Percentiles rank a stretch among this genome's conserved stretches.
Conservation (phyloP, 176 grass and related monocot genomes). For the Olyra latifolia region DNA sequence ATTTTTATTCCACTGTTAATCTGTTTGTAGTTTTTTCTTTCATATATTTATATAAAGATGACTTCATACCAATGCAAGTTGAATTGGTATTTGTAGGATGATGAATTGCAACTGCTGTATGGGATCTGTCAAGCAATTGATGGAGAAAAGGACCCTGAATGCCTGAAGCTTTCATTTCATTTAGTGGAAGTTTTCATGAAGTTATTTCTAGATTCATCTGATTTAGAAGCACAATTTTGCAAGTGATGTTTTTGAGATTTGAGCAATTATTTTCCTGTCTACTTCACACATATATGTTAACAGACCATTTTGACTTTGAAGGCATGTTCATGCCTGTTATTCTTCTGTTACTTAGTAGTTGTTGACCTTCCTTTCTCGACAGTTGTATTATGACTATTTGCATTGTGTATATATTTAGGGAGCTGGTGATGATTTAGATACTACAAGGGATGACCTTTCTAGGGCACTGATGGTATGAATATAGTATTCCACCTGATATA, state of each 20-base stretch:
- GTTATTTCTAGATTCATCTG: conserved; percentile 62
- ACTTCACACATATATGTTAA: conserved; percentile 90
- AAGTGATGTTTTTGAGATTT: conserved; percentile 75
- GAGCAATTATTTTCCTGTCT: conserved; percentile 94
- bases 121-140: conserved; percentile 80
- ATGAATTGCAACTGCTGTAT: conserved; percentile 61
- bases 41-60: conserved; percentile 13
- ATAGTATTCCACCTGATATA: conserved; percentile 24
- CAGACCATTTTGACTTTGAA: conserved; percentile 4
- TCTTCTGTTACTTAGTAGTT: conserved; percentile 18
- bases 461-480: conserved; percentile 76
- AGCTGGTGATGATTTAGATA: conserved; percentile 52
- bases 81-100: conserved; percentile 56
- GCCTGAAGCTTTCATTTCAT: conserved; percentile 81
- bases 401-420: conserved; percentile 42
- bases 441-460: conserved; percentile 77
- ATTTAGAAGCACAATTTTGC: conserved; percentile 55
- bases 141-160: conserved; percentile 84
- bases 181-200: conserved; percentile 63
- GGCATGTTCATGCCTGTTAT: conserved; percentile 13
- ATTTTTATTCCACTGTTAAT: conserved; percentile 1
- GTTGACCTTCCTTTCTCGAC: conserved; percentile 33
- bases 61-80: conserved; percentile 30
- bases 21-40: conserved; percentile 12
- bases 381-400: background rate